Evolutionary conservation across 1,139 yeast species (phyloP).

Genomic region (Barnettozyma hawaiiensis): DNA sequence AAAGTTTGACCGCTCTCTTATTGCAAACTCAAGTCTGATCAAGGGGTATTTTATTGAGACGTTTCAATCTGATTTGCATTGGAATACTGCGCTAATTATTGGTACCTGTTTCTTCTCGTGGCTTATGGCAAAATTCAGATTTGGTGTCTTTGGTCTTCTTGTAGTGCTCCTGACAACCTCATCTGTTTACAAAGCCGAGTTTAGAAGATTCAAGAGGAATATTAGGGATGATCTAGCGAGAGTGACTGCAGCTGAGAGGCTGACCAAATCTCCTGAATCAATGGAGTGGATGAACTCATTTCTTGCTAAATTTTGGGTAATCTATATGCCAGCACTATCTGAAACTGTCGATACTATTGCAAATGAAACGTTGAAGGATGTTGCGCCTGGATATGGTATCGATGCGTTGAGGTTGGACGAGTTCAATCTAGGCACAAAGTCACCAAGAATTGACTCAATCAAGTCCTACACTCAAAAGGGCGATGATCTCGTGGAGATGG

Average conservation of each 20-base stretch:
- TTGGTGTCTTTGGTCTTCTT: conserved; percentile 51
- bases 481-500: conserved; percentile 67
- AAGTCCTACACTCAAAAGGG: conserved; percentile 67
- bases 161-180: conserved; percentile 55
- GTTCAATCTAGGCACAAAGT: conserved; percentile 73
- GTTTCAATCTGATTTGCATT: conserved; percentile 66
- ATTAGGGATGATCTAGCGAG: conserved; percentile 71
- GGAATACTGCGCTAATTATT: conserved; percentile 56
- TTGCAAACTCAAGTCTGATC: conserved; percentile 31
- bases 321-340: conserved; percentile 81
- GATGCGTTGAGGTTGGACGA: conserved; percentile 67
- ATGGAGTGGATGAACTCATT: conserved; percentile 79
- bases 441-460: conserved; percentile 68
- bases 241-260: conserved; percentile 49
- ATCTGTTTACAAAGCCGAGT: conserved; percentile 64
- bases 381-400: conserved; percentile 79
- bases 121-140: conserved; percentile 50
- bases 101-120: conserved; percentile 74
- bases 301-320: conserved; percentile 76
- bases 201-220: conserved; percentile 66
- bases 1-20: conserved; percentile 20
- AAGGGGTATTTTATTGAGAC: conserved; percentile 63
- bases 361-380: conserved; percentile 58
- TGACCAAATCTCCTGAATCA: conserved; percentile 60
- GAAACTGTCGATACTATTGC: conserved; percentile 66